phyloP scores from a whole-genome alignment of 78 protist species.

The Tieghemostelium lacteum region DNA sequence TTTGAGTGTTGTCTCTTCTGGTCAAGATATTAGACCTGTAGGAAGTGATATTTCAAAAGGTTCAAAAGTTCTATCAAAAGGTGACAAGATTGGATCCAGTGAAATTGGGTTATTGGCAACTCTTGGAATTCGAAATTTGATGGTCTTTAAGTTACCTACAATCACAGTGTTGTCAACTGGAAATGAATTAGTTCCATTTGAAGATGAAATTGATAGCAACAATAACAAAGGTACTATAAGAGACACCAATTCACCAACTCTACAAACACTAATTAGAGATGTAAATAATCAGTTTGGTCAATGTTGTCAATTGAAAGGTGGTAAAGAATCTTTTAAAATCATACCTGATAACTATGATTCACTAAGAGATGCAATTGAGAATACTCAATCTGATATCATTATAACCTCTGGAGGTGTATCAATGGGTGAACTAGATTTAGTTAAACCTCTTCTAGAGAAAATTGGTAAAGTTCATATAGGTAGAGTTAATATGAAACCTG shows the following conservation, averaged over 20 bases:
- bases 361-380: background rate
- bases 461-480: constrained; percentile 82
- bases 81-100: constrained; percentile 67
- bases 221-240: background rate
- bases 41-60: constrained; percentile 84
- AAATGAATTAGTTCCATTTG: constrained; percentile 72
- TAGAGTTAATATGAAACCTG: constrained; percentile 91
- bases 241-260: constrained; percentile 42
- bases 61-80: constrained; percentile 12
- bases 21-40: constrained; percentile 78
- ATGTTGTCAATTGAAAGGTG: no score
- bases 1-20: background rate
- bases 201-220: background rate
- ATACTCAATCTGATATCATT: constrained; percentile 61
- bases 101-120: constrained; percentile 87
- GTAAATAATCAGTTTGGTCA: constrained; percentile 37
- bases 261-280: constrained; percentile 7
- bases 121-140: constrained; percentile 41
- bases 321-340: constrained; percentile 15
- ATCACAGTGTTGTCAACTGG: constrained; percentile 89
- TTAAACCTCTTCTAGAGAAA: constrained; percentile 69
- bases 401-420: constrained; percentile 88
- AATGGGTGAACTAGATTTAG: constrained; percentile 89
- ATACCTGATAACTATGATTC: constrained; percentile 36
- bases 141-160: constrained; percentile 23